Evolutionary conservation across 176 grass and related monocot species (phyloP).

Genomic region (Aegilops bicornis): DNA sequence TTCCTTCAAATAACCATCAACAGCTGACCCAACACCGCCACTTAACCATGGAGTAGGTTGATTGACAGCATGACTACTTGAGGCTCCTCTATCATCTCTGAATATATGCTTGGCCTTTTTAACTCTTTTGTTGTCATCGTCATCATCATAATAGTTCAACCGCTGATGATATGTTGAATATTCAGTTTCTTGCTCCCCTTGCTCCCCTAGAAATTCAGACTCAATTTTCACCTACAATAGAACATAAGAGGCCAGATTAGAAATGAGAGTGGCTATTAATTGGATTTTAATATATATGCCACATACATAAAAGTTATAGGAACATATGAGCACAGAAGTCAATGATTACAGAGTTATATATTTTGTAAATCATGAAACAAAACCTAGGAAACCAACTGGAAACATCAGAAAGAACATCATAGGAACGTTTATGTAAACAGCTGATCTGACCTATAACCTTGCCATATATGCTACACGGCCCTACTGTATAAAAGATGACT

Average conservation of each 20-base stretch:
- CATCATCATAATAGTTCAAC: constrained; percentile 24
- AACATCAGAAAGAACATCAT: background rate
- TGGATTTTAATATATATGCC: constrained; percentile 17
- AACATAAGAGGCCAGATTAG: constrained; percentile 15
- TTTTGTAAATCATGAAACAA: background rate
- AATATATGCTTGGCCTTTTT: constrained; percentile 55
- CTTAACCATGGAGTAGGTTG: constrained; percentile 22
- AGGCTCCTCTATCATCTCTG: constrained; percentile 30
- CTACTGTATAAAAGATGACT: background rate
- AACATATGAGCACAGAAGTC: background rate
- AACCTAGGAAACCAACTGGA: background rate
- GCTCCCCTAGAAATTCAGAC: constrained; percentile 32
- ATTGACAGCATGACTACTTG: constrained; percentile 24
- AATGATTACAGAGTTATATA: background rate
- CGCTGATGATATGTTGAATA: constrained; percentile 35
- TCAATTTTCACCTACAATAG: constrained; percentile 46
- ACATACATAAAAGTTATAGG: background rate
- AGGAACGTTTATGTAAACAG: background rate
- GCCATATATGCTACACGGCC: background rate
- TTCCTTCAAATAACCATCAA: constrained; percentile 43
- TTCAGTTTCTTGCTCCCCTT: constrained; percentile 32
- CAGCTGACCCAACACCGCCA: background rate
- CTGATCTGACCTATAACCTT: background rate
- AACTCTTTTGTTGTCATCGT: constrained; percentile 1
- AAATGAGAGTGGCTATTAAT: background rate